Base-by-base conservation (phyloP, 257 asterid species). In the Linaria vulgaris region DNA sequence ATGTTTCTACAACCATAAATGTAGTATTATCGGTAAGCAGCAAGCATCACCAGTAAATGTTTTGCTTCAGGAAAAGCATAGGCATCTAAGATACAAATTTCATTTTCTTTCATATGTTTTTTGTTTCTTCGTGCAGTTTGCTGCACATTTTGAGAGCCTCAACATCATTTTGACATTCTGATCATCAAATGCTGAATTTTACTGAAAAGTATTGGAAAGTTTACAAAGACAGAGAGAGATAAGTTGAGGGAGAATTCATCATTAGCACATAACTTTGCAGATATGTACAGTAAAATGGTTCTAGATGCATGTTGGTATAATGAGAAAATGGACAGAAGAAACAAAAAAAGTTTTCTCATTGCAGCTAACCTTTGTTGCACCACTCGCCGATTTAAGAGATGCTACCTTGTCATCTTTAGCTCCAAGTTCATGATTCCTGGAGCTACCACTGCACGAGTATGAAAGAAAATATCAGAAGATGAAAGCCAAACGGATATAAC, bases 341-440 rank as follows among this genome's bases (percentile, higher is more conserved):
- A 48, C 38, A 20, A 31, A 56, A 43, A 53, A 41, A 62, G 66
- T 27, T 5, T n/a, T 24, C 47, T 59, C 64, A 12, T n/a, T 20
- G 17, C 12, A 61, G 43, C 74, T 69, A 69, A 87, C 97, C 94
- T 86, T 82, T 5, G 75, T 76, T 44, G 87, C 78, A 66, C 77
- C 80, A 59, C 90, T 71, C 53, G 76, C 71, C 46, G 88, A 86
- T 85, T 75, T 86, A 73, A 88, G 74, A 48, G 91, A 74, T 57
- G 25, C 67, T 70, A 73, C 73, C 70, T 63, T 88, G 1, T 72
- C 83, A 67, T 58, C 70, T 70, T 74, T 64, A 62, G 64, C 74
- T 43, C 78, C 82, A 52, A 62, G 47, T 48, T 68, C 77, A 56
- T 76, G 75, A 37, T 21, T 71, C 72, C 59, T 67, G 69, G 79